These are phyloP conservation scores for Cubamyces sp. DNA, from an alignment of 768 basidiomycete genomes.

Conservation along the genomic window DNA sequence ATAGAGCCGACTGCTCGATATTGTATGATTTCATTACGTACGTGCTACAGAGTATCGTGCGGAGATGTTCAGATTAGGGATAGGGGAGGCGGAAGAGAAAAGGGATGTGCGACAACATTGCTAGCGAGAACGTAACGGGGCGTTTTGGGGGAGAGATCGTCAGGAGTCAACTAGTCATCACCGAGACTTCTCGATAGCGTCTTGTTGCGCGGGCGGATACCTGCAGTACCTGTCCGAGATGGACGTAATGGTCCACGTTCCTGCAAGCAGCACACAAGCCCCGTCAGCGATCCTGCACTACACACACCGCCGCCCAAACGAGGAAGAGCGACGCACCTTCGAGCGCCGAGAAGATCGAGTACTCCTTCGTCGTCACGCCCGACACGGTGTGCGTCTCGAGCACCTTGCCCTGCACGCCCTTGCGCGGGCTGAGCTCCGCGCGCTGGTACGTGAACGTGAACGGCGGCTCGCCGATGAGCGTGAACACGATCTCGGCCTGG, in stretches of 20 bases:
- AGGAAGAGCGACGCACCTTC: constrained; percentile 65
- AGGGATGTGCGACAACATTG: constrained; percentile 7
- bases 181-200: constrained; percentile 42
- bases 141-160: neutral
- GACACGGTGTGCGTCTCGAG: constrained; percentile 92
- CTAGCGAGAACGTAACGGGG: neutral
- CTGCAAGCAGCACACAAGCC: constrained; percentile 40
- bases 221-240: constrained; percentile 90
- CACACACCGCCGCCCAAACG: constrained; percentile 1
- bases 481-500: constrained; percentile 93
- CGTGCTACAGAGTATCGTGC: constrained; percentile 2
- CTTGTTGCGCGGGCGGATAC: constrained; percentile 77
- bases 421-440: constrained; percentile 68
- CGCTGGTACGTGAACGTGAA: constrained; percentile 97
- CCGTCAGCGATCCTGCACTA: neutral
- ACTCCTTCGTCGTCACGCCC: constrained; percentile 70
- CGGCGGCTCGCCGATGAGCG: constrained; percentile 88
- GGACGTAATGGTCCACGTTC: constrained; percentile 91
- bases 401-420: constrained; percentile 77
- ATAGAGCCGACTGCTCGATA: neutral
- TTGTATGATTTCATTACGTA: neutral
- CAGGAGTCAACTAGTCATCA: constrained; percentile 23
- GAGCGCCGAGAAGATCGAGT: constrained; percentile 89
- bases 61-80: neutral
- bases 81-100: neutral